phyloP scores from a whole-genome alignment of 78 protist genomes.

The Polysphondylium violaceum region DNA sequence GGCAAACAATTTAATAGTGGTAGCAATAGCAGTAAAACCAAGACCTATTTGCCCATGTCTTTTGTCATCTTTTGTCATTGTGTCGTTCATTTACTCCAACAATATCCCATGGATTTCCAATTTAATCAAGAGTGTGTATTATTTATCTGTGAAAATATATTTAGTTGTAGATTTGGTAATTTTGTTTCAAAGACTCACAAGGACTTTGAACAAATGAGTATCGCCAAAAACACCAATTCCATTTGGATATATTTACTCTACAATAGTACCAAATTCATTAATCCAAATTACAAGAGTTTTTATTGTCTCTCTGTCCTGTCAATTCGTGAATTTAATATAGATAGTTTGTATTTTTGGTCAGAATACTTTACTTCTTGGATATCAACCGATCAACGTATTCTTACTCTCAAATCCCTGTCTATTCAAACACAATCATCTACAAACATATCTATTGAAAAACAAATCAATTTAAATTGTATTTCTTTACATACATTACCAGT shows the following conservation, averaged over 20 bases:
- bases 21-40: neutral
- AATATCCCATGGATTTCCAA: constrained; percentile 90
- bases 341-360: neutral
- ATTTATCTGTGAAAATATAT: neutral
- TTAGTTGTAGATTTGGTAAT: constrained; percentile 78
- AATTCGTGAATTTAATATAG: neutral
- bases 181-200: constrained; percentile 11
- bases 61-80: constrained; percentile 91
- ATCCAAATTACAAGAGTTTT: neutral
- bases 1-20: constrained; percentile 89
- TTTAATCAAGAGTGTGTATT: constrained; percentile 80
- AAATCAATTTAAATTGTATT: neutral
- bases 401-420: neutral
- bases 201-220: constrained; percentile 9
- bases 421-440: neutral
- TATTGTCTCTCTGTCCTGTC: constrained; percentile 5
- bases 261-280: neutral
- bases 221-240: neutral
- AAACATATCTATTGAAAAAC: too few species aligned
- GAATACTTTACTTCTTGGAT: constrained; percentile 31
- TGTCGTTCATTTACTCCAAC: constrained; percentile 78
- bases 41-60: constrained; percentile 60
- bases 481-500: constrained; percentile 7
- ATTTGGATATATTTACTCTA: neutral
- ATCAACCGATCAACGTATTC: neutral